Percentiles rank a stretch among this genome's conserved stretches.
These are phyloP conservation scores for Fraxinus paxiana DNA, from an alignment of 305 asterid species.

Conservation along the genomic window DNA sequence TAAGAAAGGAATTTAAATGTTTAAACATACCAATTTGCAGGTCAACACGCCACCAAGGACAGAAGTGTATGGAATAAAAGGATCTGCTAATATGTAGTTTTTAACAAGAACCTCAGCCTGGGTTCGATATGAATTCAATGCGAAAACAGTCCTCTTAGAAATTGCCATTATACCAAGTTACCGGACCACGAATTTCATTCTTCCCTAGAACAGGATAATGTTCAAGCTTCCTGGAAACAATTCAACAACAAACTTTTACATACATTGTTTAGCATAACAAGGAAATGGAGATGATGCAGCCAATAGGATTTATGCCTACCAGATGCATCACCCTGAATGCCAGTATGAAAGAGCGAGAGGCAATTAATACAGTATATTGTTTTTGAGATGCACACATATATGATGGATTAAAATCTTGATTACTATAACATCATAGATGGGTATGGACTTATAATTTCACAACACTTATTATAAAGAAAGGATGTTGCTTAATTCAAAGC, in stretches of 20 bases:
- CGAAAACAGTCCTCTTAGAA: conserved; percentile 47
- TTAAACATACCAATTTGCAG: conserved; percentile 70
- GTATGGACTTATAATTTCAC: neutral
- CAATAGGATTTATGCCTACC: neutral
- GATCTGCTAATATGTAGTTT: conserved; percentile 71
- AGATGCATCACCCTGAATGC: neutral
- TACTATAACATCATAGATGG: conserved; percentile 1
- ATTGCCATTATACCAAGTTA: conserved; percentile 50
- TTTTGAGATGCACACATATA: neutral
- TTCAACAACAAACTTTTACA: conserved; percentile 15
- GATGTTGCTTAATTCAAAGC: neutral
- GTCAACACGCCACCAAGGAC: conserved; percentile 66
- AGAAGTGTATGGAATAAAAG: conserved; percentile 73
- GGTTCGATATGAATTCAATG: conserved; percentile 59
- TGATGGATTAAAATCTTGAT: conserved; percentile 1
- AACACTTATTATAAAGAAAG: neutral
- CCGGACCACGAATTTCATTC: conserved; percentile 28
- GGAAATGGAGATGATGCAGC: neutral
- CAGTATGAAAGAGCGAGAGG: conserved; percentile 8
- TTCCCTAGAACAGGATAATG: conserved; percentile 35
- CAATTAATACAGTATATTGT: conserved; percentile 1
- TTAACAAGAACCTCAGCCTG: conserved; percentile 70
- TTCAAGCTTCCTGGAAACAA: conserved; percentile 38
- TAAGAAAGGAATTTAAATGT: conserved; percentile 15
- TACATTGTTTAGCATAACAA: neutral